Base-by-base conservation (phyloP, 163 green algal species). In the Chlamydomonas reinhardtii region DNA sequence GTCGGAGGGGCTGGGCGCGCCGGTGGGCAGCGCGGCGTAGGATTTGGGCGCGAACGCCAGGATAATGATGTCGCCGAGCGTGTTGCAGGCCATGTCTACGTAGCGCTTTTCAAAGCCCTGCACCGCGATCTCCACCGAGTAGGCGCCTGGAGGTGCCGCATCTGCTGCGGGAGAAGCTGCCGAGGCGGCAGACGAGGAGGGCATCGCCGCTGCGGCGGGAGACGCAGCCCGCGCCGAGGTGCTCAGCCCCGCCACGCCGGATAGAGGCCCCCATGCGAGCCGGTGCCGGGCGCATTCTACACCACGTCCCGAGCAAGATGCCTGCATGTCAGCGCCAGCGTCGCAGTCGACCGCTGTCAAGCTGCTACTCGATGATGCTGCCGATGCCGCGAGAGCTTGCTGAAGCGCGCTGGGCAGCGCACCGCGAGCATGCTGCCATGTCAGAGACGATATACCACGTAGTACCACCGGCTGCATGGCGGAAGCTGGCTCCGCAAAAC, bases 21-120 rank as follows among this genome's bases (percentile, higher is more conserved):
- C 59, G 24, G 27, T 64, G 52, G 74, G 73, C 48, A 84, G 74
- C 43, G 72, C 85, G 16, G 73, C 20, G 31, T 70, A 70, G 65
- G 76, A 79, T 56, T 94, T 94, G 32, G 91, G 91, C 35, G 91
- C 80, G n/a, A 93, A 90, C 56, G 90, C 84, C 9, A 94, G 71
- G 27, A 94, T 75, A 12, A 91, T 35, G 17, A 94, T 79, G 73
- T 94, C 91, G 19, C 82, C 70, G 62, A 94, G 79, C 29, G 74
- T 82, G 22, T 86, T 91, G 83, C 72, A 87, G 27, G 91, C 89
- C 35, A 84, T 62, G 52, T 94, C 86, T 0, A 94, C 65, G 73
- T 93, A 94, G 25, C 84, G 82, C 43, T 91, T 85, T 66, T 94
- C 91, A 84, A 91, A 91, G 12, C 83, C 89, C 39, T 88, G 88